Conservation (phyloP, 805 yeast genomes). For the Ogataea pini region DNA sequence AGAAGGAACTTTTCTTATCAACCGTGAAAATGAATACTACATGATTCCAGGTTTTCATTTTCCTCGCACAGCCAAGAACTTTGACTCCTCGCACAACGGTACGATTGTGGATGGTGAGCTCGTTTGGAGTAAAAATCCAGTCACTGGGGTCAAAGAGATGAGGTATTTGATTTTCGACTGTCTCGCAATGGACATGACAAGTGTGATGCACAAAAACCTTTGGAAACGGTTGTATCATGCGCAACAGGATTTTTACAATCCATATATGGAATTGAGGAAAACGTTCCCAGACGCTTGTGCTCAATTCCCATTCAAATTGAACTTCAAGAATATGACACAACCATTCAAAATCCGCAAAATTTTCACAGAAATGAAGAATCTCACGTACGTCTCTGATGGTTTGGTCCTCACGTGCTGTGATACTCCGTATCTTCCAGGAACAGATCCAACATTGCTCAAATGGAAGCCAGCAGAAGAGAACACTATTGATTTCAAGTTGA, state of each 20-base stretch:
- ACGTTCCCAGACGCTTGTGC: slow-evolving; percentile 72
- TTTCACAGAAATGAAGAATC: slow-evolving; percentile 63
- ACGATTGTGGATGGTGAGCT: slow-evolving; percentile 93
- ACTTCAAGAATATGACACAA: slow-evolving; percentile 84
- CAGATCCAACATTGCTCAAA: slow-evolving; percentile 81
- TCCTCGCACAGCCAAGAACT: slow-evolving; percentile 53
- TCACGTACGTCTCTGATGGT: slow-evolving; percentile 92
- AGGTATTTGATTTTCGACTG: slow-evolving; percentile 91
- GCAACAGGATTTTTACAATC: slow-evolving; percentile 76
- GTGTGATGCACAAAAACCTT: slow-evolving; percentile 67
- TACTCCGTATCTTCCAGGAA: slow-evolving; percentile 84
- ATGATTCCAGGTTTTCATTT: slow-evolving; percentile 83
- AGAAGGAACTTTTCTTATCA: slow-evolving; percentile 87
- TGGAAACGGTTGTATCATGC: slow-evolving; percentile 87
- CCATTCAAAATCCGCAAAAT: slow-evolving; percentile 78
- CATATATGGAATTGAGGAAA: slow-evolving; percentile 70
- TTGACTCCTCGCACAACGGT: slow-evolving; percentile 73
- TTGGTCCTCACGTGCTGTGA: slow-evolving; percentile 89
- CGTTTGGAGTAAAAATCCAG: slow-evolving; percentile 64
- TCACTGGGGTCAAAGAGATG: slow-evolving; percentile 59
- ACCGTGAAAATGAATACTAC: slow-evolving; percentile 84
- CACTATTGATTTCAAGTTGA: slow-evolving; percentile 82
- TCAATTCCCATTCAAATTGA: slow-evolving; percentile 80
- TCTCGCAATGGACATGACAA: slow-evolving; percentile 75
- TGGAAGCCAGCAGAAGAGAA: slow-evolving; percentile 99